Evolutionary conservation across 169 alveolate genomes (phyloP).

Genomic region (Plasmodium cynomolgi): DNA sequence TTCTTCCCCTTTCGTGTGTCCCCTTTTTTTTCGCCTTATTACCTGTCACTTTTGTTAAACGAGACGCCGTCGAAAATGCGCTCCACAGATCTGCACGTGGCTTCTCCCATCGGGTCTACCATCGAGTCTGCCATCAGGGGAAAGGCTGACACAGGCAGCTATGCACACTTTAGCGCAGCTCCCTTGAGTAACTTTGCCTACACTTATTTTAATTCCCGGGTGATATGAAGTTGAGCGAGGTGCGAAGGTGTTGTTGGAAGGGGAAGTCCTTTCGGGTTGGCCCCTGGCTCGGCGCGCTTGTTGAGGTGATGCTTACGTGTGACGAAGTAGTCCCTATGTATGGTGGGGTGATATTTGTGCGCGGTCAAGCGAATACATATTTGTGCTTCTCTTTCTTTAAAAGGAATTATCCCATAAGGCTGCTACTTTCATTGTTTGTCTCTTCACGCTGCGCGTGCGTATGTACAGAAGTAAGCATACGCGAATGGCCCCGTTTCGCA

Average conservation of each 20-base stretch:
- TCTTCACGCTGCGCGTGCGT: not conserved
- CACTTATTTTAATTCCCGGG: not conserved
- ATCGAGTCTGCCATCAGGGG: not conserved
- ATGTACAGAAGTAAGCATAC: not conserved
- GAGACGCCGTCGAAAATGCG: constrained; percentile 32
- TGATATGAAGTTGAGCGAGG: not conserved
- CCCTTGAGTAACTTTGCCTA: not conserved
- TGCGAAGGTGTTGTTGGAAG: not conserved
- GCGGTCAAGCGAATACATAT: not conserved
- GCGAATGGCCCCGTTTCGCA: not conserved
- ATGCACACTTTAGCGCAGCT: not conserved
- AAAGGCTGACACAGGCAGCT: not conserved
- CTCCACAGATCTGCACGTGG: constrained; percentile 45
- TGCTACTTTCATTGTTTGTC: not conserved
- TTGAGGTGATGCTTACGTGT: not conserved
- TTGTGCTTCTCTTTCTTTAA: not conserved
- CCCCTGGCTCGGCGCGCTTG: not conserved
- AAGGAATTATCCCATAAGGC: not conserved
- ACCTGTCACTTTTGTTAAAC: constrained; percentile 52
- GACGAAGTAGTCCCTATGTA: not conserved
- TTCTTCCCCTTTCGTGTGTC: not conserved
- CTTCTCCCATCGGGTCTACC: constrained; percentile 2
- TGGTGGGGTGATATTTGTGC: not conserved
- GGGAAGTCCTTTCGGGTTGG: not conserved
- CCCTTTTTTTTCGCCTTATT: not conserved